Evolutionary conservation across 495 filamentous ascomycete genomes (phyloP).

Genomic region (Penicilliopsis zonata): DNA sequence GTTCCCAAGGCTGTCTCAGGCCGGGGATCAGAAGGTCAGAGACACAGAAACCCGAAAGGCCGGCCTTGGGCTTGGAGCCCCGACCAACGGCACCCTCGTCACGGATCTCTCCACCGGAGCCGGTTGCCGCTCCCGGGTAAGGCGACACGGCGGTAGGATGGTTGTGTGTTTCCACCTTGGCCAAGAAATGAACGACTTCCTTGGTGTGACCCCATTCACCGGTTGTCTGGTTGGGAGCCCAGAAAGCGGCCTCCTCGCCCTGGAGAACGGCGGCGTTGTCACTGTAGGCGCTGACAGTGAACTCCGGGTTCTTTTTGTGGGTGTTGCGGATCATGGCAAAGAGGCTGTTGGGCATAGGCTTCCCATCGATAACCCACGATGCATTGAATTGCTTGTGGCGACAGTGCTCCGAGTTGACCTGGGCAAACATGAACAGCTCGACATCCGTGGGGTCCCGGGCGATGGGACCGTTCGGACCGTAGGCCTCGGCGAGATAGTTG

Average conservation of each 20-base stretch:
- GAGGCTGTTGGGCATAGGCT: slow-evolving; percentile 61
- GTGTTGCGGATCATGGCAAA: slow-evolving; percentile 96
- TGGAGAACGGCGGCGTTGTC: slow-evolving; percentile 93
- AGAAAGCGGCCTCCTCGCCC: slow-evolving; percentile 61
- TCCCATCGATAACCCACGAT: slow-evolving; percentile 90
- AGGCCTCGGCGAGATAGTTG: slow-evolving; percentile 82
- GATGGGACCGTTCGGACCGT: slow-evolving; percentile 55
- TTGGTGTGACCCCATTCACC: slow-evolving; percentile 81
- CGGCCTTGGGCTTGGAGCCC: slow-evolving; percentile 88
- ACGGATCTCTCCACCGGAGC: slow-evolving; percentile 87
- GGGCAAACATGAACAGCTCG: slow-evolving; percentile 98
- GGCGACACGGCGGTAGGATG: slow-evolving; percentile 94
- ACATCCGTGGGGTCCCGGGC: slow-evolving; percentile 72
- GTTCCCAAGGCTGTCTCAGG: slow-evolving; percentile 73
- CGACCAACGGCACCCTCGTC: slow-evolving; percentile 92
- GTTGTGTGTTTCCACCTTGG: slow-evolving; percentile 96
- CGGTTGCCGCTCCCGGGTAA: slow-evolving; percentile 74
- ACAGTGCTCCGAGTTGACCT: slow-evolving; percentile 60
- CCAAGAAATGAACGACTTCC: slow-evolving; percentile 78
- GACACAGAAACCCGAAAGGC: slow-evolving; percentile 84
- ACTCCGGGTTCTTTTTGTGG: slow-evolving; percentile 61
- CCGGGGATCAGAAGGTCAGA: slow-evolving; percentile 86
- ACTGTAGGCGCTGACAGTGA: slow-evolving; percentile 88
- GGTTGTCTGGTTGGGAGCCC: slow-evolving; percentile 75
- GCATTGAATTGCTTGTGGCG: slow-evolving; percentile 87